Percentiles rank a stretch among this genome's conserved stretches.
These are phyloP conservation scores for Dryas drummondii DNA, from an alignment of 306 rosid genomes.

Conservation along the genomic window DNA sequence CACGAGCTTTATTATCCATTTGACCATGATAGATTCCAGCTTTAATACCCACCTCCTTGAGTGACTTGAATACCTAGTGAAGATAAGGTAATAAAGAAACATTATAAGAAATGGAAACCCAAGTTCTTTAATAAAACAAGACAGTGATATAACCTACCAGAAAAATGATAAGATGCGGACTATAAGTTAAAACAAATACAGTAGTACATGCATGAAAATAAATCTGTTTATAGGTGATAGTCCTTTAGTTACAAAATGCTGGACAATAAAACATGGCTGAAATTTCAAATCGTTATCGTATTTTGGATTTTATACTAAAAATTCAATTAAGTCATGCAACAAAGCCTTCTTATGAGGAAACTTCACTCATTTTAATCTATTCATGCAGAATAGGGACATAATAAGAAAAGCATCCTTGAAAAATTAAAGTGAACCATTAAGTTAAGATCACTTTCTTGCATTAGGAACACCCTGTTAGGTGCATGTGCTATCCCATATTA, in stretches of 20 bases:
- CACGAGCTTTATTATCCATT: constrained; percentile 67
- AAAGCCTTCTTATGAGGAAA: background rate
- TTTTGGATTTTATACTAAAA: background rate
- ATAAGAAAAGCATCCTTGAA: background rate
- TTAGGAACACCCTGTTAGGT: constrained; percentile 3
- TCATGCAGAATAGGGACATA: background rate
- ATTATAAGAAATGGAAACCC: constrained; percentile 4
- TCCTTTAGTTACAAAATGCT: background rate
- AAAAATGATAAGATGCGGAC: constrained; percentile 7
- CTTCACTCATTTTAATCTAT: background rate
- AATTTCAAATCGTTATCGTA: background rate
- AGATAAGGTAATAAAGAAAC: constrained; percentile 22
- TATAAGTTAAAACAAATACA: constrained; percentile 4
- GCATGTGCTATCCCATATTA: background rate
- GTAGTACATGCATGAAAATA: constrained; percentile 2
- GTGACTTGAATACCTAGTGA: constrained; percentile 59
- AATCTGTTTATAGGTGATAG: constrained; percentile 7
- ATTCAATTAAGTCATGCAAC: background rate
- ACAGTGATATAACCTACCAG: constrained; percentile 9
- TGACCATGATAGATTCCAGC: constrained; percentile 83
- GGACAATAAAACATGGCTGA: background rate
- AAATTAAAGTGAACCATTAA: background rate
- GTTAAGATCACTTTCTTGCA: background rate
- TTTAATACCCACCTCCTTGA: constrained; percentile 59
- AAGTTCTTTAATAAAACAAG: constrained; percentile 23